Evolutionary conservation across 768 basidiomycete genomes (phyloP).

Genomic region (Lactarius sanguifluus): DNA sequence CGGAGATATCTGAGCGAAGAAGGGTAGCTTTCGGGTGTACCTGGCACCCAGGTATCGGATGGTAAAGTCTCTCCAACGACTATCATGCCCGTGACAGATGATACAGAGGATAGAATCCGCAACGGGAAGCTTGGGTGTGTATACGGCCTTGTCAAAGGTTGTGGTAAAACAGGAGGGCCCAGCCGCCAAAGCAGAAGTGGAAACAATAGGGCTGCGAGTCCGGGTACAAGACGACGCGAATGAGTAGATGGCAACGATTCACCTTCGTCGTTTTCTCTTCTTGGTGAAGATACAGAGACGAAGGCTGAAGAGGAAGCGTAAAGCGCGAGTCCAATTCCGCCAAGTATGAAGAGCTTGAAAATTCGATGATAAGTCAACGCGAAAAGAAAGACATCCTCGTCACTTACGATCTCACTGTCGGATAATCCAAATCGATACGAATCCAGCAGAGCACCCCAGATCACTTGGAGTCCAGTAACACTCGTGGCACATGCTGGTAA

Average conservation of each 20-base stretch:
- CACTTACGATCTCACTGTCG: slow-evolving; percentile 29
- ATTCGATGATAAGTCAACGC: background rate
- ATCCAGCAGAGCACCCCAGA: slow-evolving; percentile 22
- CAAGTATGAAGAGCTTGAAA: slow-evolving; percentile 28
- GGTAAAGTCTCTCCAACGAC: slow-evolving; percentile 73
- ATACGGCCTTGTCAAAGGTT: slow-evolving; percentile 52
- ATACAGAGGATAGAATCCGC: slow-evolving; percentile 63
- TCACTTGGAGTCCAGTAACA: slow-evolving; percentile 18
- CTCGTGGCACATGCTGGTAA: slow-evolving; percentile 29
- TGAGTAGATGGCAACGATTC: background rate
- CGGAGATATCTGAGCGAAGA: slow-evolving; percentile 45
- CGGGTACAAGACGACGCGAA: slow-evolving; percentile 27
- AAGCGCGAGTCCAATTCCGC: slow-evolving; percentile 21
- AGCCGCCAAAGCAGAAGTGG: slow-evolving; percentile 41
- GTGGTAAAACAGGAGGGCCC: slow-evolving; percentile 52
- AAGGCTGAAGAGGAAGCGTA: slow-evolving; percentile 21
- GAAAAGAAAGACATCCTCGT: slow-evolving; percentile 4
- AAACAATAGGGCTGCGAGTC: slow-evolving; percentile 38
- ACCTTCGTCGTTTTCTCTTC: background rate
- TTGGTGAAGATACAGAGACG: background rate
- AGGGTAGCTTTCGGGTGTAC: slow-evolving; percentile 29
- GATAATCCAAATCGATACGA: slow-evolving; percentile 20
- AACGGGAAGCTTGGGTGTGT: slow-evolving; percentile 53
- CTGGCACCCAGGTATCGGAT: slow-evolving; percentile 30
- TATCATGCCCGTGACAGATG: slow-evolving; percentile 78